These are phyloP conservation scores for Lumnitzera racemosa DNA, from an alignment of 345 rosid genomes.

Conservation along the genomic window DNA sequence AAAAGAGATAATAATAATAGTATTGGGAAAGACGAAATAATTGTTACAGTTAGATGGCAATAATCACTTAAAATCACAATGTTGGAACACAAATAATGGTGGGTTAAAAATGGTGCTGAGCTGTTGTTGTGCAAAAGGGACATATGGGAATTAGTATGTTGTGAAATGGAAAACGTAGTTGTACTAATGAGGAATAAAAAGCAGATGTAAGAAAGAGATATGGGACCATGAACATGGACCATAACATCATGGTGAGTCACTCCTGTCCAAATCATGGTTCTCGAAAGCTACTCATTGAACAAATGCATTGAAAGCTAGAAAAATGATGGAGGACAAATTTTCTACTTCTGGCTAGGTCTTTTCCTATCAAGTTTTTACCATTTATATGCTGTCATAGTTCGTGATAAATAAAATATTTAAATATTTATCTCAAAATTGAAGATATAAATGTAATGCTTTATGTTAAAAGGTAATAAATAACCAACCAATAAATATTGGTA, in stretches of 20 bases:
- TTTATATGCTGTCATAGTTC: too few relatives aligned
- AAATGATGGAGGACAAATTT: background rate
- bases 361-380: too few relatives aligned
- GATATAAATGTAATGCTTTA: too few relatives aligned
- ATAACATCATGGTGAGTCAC: constrained; percentile 5
- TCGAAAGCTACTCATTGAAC: constrained; percentile 14
- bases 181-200: constrained; percentile 2
- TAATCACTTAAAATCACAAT: constrained; percentile 8
- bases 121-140: background rate
- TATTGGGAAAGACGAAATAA: too few relatives aligned
- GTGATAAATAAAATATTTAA: too few relatives aligned
- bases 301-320: constrained; percentile 1
- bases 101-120: constrained; percentile 40
- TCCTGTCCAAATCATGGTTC: constrained; percentile 15
- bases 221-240: background rate
- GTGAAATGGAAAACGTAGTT: constrained; percentile 6
- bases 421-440: too few relatives aligned
- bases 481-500: too few relatives aligned
- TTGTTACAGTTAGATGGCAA: too few relatives aligned
- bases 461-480: too few relatives aligned
- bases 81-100: constrained; percentile 50
- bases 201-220: background rate
- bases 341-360: too few relatives aligned
- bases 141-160: constrained; percentile 3
- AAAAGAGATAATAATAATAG: background rate